These are phyloP conservation scores for Nakaseomyces kungkrabaensis DNA, from an alignment of 1,139 yeast genomes.

Conservation along the genomic window DNA sequence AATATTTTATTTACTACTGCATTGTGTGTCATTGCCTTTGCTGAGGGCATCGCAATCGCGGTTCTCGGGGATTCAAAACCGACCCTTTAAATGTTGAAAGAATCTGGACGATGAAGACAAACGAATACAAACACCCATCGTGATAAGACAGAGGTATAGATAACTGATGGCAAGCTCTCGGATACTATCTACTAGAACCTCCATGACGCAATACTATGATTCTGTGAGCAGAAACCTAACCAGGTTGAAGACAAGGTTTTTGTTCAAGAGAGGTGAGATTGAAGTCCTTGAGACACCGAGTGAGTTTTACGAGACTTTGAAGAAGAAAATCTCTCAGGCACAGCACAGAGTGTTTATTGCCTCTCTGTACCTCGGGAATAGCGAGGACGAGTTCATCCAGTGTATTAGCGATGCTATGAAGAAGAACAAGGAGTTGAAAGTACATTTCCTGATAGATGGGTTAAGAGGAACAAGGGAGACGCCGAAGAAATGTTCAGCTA, in stretches of 20 bases:
- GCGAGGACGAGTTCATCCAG: slow-evolving; percentile 64
- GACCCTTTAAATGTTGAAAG: too few relatives aligned
- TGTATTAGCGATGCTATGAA: slow-evolving; percentile 50
- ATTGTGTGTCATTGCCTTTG: too few relatives aligned
- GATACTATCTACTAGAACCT: background rate
- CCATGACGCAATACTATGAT: background rate
- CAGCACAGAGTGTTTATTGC: slow-evolving; percentile 65
- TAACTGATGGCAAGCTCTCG: background rate
- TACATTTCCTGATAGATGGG: slow-evolving; percentile 75
- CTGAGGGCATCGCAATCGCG: too few relatives aligned
- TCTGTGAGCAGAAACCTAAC: background rate
- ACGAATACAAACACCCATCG: too few relatives aligned
- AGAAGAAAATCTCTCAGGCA: slow-evolving; percentile 44
- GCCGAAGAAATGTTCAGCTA: slow-evolving; percentile 70
- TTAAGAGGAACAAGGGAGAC: slow-evolving; percentile 90
- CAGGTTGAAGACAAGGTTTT: slow-evolving; percentile 35
- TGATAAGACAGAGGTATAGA: too few relatives aligned
- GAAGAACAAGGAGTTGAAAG: slow-evolving; percentile 49
- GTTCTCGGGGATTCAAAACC: too few relatives aligned
- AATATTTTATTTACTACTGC: too few relatives aligned
- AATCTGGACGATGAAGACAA: too few relatives aligned
- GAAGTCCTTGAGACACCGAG: slow-evolving; percentile 56
- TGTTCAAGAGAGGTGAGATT: slow-evolving; percentile 49
- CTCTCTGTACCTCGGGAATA: slow-evolving; percentile 76
- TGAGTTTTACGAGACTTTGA: slow-evolving; percentile 57